Evolutionary conservation across 2,329 filamentous ascomycete genomes (phyloP).

Genomic region (Trichoderma lentiforme): DNA sequence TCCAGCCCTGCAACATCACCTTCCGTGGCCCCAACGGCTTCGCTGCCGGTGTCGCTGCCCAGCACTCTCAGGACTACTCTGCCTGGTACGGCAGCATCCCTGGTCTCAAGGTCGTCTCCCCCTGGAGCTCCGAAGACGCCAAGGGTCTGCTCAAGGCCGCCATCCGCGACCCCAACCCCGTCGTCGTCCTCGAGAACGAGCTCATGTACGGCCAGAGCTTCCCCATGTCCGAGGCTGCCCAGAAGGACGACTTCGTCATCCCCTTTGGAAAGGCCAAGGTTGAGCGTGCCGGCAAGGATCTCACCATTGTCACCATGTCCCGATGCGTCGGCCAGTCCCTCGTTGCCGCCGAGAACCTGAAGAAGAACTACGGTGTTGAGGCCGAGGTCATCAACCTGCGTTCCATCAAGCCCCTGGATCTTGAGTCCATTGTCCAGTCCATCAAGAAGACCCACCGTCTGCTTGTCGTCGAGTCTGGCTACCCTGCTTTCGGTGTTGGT

Average conservation of each 20-base stretch:
- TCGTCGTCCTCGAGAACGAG: slow-evolving; percentile 88
- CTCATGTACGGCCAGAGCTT: slow-evolving; percentile 89
- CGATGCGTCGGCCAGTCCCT: slow-evolving; percentile 93
- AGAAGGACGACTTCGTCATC: slow-evolving; percentile 94
- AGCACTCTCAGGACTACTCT: slow-evolving; percentile 98
- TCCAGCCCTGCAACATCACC: slow-evolving; percentile 99
- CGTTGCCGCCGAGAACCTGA: slow-evolving; percentile 81
- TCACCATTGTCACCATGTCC: slow-evolving; percentile 92
- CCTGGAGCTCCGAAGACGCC: slow-evolving; percentile 96
- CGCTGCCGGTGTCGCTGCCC: slow-evolving; percentile 88
- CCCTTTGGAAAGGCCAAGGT: slow-evolving; percentile 99
- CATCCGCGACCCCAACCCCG: slow-evolving; percentile 96
- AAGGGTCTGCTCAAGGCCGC: slow-evolving; percentile 97
- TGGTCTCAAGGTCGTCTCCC: slow-evolving; percentile 92
- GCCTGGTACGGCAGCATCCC: slow-evolving; percentile 99
- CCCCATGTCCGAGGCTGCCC: slow-evolving; percentile 95
- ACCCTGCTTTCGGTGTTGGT: slow-evolving; percentile 89
- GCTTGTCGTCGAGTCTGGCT: slow-evolving; percentile 90
- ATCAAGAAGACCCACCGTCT: slow-evolving; percentile 98
- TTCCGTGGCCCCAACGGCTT: slow-evolving; percentile 99
- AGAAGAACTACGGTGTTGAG: slow-evolving; percentile 95
- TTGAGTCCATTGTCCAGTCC: slow-evolving; percentile 92
- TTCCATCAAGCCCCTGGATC: slow-evolving; percentile 92
- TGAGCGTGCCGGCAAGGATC: slow-evolving; percentile 90
- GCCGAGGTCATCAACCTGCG: slow-evolving; percentile 97